Conservation (phyloP, 139 green algal species). For the Chlorella sorokiniana region DNA sequence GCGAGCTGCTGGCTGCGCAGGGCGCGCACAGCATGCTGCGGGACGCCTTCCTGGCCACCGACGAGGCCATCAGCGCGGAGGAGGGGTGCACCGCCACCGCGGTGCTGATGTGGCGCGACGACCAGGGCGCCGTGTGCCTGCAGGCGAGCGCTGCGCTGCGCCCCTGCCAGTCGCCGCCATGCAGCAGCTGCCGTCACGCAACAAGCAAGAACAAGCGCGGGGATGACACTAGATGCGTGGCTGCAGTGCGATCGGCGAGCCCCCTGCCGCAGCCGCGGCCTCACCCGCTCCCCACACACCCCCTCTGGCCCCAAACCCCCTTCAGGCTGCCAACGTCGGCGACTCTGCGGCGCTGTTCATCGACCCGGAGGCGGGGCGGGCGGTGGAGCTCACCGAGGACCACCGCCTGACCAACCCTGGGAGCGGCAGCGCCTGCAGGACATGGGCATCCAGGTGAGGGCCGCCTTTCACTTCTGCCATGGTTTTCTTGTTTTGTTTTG, state of each 20-base stretch:
- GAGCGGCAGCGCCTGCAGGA: slow-evolving; percentile 59
- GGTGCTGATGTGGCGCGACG: slow-evolving; percentile 63
- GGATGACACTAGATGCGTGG: too few species aligned
- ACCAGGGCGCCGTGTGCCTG: slow-evolving; percentile 39
- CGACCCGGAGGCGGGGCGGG: background rate
- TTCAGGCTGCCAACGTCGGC: slow-evolving; percentile 75
- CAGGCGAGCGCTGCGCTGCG: slow-evolving; percentile 13
- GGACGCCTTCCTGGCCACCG: slow-evolving; percentile 45
- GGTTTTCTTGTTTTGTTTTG: background rate
- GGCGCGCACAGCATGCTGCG: slow-evolving; percentile 26
- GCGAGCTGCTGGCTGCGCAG: background rate
- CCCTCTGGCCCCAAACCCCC: background rate
- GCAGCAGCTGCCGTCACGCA: too few species aligned
- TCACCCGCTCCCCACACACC: too few species aligned
- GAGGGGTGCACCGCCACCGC: slow-evolving; percentile 80
- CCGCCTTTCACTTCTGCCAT: background rate
- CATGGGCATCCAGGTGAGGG: slow-evolving; percentile 49
- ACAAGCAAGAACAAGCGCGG: too few species aligned
- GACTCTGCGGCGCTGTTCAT: slow-evolving; percentile 62
- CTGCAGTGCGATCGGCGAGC: too few species aligned
- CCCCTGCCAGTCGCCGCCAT: too few species aligned
- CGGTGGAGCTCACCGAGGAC: slow-evolving; percentile 60
- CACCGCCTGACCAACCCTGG: slow-evolving; percentile 61
- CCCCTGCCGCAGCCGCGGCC: too few species aligned
- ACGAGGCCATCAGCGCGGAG: slow-evolving; percentile 44